phyloP scores from a whole-genome alignment of 1,139 yeast genomes.

The Torulaspora pretoriensis region DNA sequence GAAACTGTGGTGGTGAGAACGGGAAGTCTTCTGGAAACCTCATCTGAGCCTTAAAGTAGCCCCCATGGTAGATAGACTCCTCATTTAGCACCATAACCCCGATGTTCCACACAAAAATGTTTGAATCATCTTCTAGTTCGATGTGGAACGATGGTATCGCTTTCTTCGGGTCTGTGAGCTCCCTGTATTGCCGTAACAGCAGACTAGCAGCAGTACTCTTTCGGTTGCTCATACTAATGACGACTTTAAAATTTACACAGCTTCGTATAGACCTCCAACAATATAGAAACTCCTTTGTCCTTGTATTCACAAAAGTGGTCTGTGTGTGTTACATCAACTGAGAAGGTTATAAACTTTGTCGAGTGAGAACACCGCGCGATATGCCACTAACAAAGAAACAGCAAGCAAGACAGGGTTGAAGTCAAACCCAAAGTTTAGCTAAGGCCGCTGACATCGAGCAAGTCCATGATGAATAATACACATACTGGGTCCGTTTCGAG shows the following conservation, averaged over 20 bases:
- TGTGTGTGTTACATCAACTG: slow-evolving; percentile 1
- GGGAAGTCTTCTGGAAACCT: slow-evolving; percentile 89
- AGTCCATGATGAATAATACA: no score
- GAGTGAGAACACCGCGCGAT: slow-evolving; percentile 1
- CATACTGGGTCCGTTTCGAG: background rate
- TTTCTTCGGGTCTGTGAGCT: slow-evolving; percentile 87
- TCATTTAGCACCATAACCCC: slow-evolving; percentile 90
- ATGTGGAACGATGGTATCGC: slow-evolving; percentile 90
- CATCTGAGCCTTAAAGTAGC: slow-evolving; percentile 94
- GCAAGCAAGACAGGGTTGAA: background rate
- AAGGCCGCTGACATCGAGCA: no score
- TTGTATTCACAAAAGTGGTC: slow-evolving; percentile 3
- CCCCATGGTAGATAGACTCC: slow-evolving; percentile 90
- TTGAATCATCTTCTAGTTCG: slow-evolving; percentile 74
- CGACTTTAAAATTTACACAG: background rate
- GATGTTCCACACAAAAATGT: slow-evolving; percentile 86
- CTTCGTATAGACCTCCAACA: background rate
- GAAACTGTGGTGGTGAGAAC: slow-evolving; percentile 82
- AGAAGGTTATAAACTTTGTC: slow-evolving; percentile 6
- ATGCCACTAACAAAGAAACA: slow-evolving; percentile 8
- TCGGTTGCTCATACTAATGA: slow-evolving; percentile 29
- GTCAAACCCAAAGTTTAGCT: background rate
- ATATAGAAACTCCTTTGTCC: background rate
- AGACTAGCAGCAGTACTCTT: slow-evolving; percentile 57
- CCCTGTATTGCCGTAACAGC: slow-evolving; percentile 88